phyloP scores from a whole-genome alignment of 148 eudicot species.

The Rhododendron williamsianum region DNA sequence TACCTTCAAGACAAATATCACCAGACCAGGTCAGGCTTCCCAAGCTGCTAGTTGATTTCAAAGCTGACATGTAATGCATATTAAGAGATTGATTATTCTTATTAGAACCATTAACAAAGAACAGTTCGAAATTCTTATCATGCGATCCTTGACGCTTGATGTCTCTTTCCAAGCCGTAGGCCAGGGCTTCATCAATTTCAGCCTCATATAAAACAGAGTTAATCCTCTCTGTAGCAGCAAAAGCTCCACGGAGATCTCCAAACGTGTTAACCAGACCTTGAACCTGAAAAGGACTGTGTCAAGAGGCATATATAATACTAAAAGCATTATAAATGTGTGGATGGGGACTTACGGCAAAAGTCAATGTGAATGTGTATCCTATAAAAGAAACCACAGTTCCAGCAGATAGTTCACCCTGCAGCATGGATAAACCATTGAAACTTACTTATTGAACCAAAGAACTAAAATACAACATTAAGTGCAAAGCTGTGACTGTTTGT shows the following conservation, averaged over 20 bases:
- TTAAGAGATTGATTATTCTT: conserved; percentile 37
- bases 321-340: background rate
- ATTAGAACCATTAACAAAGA: conserved; percentile 40
- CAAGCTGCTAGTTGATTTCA: conserved; percentile 58
- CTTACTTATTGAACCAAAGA: background rate
- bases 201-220: conserved; percentile 77
- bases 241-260: conserved; percentile 95
- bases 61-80: conserved; percentile 61
- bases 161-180: conserved; percentile 73
- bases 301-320: conserved; percentile 2
- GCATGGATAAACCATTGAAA: conserved; percentile 5
- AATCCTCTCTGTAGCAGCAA: conserved; percentile 93
- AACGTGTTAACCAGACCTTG: conserved; percentile 95
- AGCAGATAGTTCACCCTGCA: conserved; percentile 90
- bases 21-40: conserved; percentile 64
- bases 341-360: conserved; percentile 75
- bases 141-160: conserved; percentile 47
- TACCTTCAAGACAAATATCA: conserved; percentile 91
- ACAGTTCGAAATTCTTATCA: conserved; percentile 56
- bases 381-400: conserved; percentile 91
- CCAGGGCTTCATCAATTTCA: conserved; percentile 85
- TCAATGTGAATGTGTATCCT: conserved; percentile 93
- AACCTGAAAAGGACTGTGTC: conserved; percentile 42
- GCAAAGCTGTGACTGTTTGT: background rate
- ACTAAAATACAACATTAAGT: background rate